Evolutionary conservation across 2,329 filamentous ascomycete species (phyloP), one percentile per base, ranked within the genome.

Genomic region (Trematosphaeria pertusa): DNA sequence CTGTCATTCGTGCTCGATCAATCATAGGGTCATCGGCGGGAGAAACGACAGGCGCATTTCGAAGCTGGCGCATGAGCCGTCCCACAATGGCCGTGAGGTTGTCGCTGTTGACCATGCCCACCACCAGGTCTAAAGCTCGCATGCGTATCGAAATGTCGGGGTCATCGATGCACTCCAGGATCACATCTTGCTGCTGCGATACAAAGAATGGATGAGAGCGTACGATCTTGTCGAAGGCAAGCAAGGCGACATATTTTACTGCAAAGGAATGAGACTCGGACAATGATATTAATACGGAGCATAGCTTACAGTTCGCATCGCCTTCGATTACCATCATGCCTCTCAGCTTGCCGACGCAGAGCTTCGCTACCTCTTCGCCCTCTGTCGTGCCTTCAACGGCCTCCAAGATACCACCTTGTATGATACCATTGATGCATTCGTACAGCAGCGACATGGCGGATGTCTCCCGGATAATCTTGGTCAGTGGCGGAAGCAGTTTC

Each of bases 371-470:
- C 70, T 97, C 92, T 58, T 97, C 92, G 30, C 89, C 88, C 43
- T 93, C 92, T 24, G 86, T 81, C 15, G 86, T 84, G 42, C 90
- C 89, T 55, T 92, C 90, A 20, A 87, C 85, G 34, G 87, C 89
- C 22, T 91, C 89, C 38, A 99, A 77, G 46, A 99, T 96, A 0
- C 94, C 94, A 20, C 94, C 94, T 69, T 97, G 92, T 48, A 99
- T 96, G 53, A 99, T 96, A 18, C 94, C 94, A 70, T 96, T 97
- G 73, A 99, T 97, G 67, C 94, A 99, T 73, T 99, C 94, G 62
- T 99, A 99, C 5, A 97, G 76, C 20, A 99, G 75, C n/a, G 94
- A 97, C 94, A 97, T 97, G 20, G 94, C 94, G 4, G 89, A 88
- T 0, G 94, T 99, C 1, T 92, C 96, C 60, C 90, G 87, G 55